Conservation (phyloP, 1,284 basidiomycete species). For the Cutaneotrichosporon daszewskae region DNA sequence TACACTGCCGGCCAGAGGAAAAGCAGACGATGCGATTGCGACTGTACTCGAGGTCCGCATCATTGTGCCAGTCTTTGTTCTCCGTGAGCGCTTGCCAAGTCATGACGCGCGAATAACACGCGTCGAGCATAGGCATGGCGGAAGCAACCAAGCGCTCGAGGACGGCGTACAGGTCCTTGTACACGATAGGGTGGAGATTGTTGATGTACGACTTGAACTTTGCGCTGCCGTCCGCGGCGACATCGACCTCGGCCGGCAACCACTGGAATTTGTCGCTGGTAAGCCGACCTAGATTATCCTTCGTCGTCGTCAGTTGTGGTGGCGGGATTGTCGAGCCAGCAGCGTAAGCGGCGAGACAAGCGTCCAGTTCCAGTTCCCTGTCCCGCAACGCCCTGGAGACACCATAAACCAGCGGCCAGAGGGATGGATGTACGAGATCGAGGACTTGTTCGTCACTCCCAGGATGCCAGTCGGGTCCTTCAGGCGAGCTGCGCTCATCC, state of each 20-base stretch:
- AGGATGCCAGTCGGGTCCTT: conserved; percentile 19
- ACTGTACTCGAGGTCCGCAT: not conserved
- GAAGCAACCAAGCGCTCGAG: conserved; percentile 6
- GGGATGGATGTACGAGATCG: conserved; percentile 15
- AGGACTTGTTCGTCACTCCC: conserved; percentile 11
- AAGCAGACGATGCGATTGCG: conserved; percentile 5
- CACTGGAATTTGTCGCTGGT: conserved; percentile 16
- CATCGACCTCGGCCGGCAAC: conserved; percentile 12
- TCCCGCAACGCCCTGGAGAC: conserved; percentile 6
- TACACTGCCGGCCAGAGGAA: conserved; percentile 4
- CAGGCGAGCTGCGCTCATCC: too few relatives aligned
- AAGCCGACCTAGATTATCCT: not conserved
- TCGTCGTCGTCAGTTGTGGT: not conserved
- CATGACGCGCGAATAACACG: conserved; percentile 10
- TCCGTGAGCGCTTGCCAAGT: too few relatives aligned
- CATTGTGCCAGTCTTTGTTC: not conserved
- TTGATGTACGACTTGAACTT: conserved; percentile 11
- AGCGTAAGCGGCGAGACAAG: not conserved
- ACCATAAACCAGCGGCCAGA: conserved; percentile 14
- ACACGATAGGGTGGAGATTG: conserved; percentile 6
- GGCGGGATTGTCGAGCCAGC: conserved; percentile 4
- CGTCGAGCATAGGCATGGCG: conserved; percentile 3
- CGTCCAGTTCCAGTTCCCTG: not conserved
- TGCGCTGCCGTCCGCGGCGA: not conserved
- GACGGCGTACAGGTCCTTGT: conserved; percentile 3